These are phyloP conservation scores for Inonotus hispidus DNA, from an alignment of 1,284 basidiomycete genomes.

Conservation along the genomic window DNA sequence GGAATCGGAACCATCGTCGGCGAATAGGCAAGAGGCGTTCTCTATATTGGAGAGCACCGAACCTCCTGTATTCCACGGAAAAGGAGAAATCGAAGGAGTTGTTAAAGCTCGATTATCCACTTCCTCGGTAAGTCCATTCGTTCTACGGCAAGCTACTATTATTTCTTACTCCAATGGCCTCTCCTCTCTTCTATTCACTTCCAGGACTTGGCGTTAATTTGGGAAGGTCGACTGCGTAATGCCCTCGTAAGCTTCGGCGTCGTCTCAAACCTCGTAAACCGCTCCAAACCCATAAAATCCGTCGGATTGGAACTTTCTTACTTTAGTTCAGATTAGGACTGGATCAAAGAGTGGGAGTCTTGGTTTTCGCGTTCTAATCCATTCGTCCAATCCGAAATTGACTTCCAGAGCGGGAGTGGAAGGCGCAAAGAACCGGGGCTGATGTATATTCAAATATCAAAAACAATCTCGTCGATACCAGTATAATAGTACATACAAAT, in stretches of 20 bases:
- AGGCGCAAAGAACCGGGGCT: too few species aligned
- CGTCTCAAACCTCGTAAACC: slow-evolving; percentile 80
- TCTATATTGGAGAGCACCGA: slow-evolving; percentile 17
- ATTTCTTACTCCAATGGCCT: slow-evolving; percentile 9
- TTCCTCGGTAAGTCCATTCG: slow-evolving; percentile 60
- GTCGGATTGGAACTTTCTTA: slow-evolving; percentile 91
- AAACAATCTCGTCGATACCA: too few species aligned
- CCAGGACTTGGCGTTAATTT: slow-evolving; percentile 85
- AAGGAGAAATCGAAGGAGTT: slow-evolving; percentile 66
- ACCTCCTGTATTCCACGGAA: slow-evolving; percentile 18
- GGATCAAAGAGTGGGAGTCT: too few species aligned
- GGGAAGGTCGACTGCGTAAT: slow-evolving; percentile 90
- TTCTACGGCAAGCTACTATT: not conserved
- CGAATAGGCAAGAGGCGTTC: slow-evolving; percentile 9
- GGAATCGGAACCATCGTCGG: slow-evolving; percentile 8
- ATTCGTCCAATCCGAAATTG: too few species aligned
- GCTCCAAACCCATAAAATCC: slow-evolving; percentile 78
- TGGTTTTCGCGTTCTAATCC: too few species aligned
- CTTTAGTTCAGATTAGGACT: slow-evolving; percentile 64
- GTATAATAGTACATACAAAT: not conserved
- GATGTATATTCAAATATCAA: too few species aligned
- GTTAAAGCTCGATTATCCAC: slow-evolving; percentile 88
- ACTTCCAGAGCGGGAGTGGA: too few species aligned
- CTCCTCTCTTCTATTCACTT: slow-evolving; percentile 1
- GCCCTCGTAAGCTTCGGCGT: slow-evolving; percentile 88